phyloP scores from a whole-genome alignment of 129 eudicot genomes.

The Heracleum sosnowskyi region DNA sequence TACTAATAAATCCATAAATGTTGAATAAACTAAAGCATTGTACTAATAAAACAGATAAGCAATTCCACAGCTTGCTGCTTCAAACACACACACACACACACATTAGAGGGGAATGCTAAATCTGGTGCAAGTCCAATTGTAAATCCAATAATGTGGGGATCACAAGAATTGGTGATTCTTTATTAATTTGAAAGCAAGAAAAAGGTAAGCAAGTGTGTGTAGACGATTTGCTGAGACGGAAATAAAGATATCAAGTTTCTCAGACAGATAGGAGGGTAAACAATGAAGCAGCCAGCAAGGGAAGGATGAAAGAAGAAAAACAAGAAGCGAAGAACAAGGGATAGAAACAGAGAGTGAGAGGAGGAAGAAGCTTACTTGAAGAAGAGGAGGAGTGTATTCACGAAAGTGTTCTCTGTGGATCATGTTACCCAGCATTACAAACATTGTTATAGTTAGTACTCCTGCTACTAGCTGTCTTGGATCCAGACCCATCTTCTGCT shows the following conservation, averaged over 20 bases:
- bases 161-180: not conserved
- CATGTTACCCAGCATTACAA: constrained; percentile 95
- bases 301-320: no score
- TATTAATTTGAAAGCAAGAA: not conserved
- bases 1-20: not conserved
- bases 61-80: not conserved
- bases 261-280: no score
- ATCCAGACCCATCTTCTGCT: constrained; percentile 33
- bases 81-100: not conserved
- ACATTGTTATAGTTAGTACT: constrained; percentile 83
- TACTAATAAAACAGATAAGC: not conserved
- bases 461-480: constrained; percentile 90
- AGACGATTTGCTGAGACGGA: no score
- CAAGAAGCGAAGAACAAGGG: not conserved
- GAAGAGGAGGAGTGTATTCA: constrained; percentile 17
- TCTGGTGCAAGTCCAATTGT: not conserved
- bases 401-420: constrained; percentile 83
- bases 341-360: not conserved
- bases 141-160: not conserved
- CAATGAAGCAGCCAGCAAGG: no score
- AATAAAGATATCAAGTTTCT: no score
- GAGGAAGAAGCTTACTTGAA: constrained; percentile 24
- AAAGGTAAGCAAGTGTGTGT: not conserved
- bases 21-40: not conserved
- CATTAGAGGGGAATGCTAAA: not conserved